Percentiles rank a stretch among this genome's conserved stretches.
Evolutionary conservation across 768 basidiomycete genomes (phyloP).

Genomic region (Pulveroboletus sp.): DNA sequence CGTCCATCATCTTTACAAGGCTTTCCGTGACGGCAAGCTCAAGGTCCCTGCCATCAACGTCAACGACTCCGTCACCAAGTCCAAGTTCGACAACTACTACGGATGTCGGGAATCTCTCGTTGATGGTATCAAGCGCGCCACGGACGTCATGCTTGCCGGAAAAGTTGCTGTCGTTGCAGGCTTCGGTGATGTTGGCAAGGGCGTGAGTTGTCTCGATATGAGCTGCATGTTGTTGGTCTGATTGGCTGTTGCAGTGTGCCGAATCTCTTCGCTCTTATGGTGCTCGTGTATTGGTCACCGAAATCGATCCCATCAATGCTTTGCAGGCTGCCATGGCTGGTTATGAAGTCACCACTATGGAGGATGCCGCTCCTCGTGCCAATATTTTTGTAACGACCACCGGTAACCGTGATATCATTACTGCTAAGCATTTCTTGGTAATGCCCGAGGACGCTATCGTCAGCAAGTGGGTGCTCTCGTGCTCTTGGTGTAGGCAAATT

Average conservation of each 20-base stretch:
- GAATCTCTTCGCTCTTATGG: slow-evolving; percentile 97
- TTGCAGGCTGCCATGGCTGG: slow-evolving; percentile 99
- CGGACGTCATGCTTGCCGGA: slow-evolving; percentile 99
- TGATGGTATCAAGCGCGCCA: slow-evolving; percentile 99
- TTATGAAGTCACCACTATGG: slow-evolving; percentile 98
- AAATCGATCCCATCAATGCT: slow-evolving; percentile 99
- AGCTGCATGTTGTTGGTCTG: neutral
- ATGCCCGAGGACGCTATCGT: slow-evolving; percentile 99
- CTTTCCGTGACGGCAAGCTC: slow-evolving; percentile 91
- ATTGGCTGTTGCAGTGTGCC: slow-evolving; percentile 65
- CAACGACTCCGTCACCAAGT: slow-evolving; percentile 99
- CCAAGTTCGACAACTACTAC: slow-evolving; percentile 98
- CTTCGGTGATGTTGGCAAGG: slow-evolving; percentile 98
- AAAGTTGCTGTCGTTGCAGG: slow-evolving; percentile 99
- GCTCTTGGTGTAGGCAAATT: neutral
- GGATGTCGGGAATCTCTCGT: slow-evolving; percentile 99
- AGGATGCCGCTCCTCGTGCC: slow-evolving; percentile 82
- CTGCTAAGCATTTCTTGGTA: slow-evolving; percentile 79
- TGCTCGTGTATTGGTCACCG: slow-evolving; percentile 91
- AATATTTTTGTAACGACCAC: slow-evolving; percentile 99
- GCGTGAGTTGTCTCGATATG: slow-evolving; percentile 52
- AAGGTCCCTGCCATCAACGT: slow-evolving; percentile 99
- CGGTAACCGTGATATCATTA: slow-evolving; percentile 98
- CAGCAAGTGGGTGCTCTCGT: slow-evolving; percentile 70
- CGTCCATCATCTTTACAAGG: slow-evolving; percentile 99